Conservation (phyloP, 169 alveolate genomes). For the Plasmodium inui region DNA sequence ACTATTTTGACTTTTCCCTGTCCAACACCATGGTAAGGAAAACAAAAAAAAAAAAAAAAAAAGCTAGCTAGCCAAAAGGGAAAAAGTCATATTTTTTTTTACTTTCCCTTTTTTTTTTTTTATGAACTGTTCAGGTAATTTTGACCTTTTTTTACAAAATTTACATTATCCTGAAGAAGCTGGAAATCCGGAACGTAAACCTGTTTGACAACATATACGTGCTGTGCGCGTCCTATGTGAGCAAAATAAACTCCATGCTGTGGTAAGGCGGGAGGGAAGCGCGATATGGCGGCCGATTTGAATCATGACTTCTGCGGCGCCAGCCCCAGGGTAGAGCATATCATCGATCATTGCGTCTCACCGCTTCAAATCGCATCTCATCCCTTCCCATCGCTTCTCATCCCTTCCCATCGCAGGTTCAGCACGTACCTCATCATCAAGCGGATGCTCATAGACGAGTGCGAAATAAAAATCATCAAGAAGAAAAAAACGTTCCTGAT, state of each 20-base stretch:
- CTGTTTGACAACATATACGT: slow-evolving; percentile 69
- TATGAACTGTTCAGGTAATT: slow-evolving; percentile 60
- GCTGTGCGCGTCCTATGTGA: slow-evolving; percentile 67
- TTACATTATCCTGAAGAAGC: slow-evolving; percentile 49
- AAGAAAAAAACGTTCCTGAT: slow-evolving; percentile 47
- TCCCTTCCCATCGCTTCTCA: not conserved
- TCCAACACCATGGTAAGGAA: slow-evolving; percentile 62
- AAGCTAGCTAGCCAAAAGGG: slow-evolving; percentile 15
- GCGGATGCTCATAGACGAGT: slow-evolving; percentile 72
- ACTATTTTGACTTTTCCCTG: slow-evolving; percentile 46
- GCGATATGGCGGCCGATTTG: not conserved
- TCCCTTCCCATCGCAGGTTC: slow-evolving; percentile 18
- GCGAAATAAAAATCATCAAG: slow-evolving; percentile 71
- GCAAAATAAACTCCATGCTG: slow-evolving; percentile 64
- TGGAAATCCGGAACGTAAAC: slow-evolving; percentile 66
- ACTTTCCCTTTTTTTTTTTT: not conserved
- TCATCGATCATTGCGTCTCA: not conserved
- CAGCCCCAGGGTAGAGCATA: not conserved
- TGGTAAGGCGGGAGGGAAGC: slow-evolving; percentile 34
- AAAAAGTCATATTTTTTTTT: not conserved
- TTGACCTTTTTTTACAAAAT: slow-evolving; percentile 64
- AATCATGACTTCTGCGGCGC: not conserved
- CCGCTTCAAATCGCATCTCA: not conserved
- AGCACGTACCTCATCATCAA: slow-evolving; percentile 62
- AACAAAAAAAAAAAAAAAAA: slow-evolving; percentile 24